Evolutionary conservation across 176 grass and related monocot species (phyloP).

Genomic region (Carex littledalei): DNA sequence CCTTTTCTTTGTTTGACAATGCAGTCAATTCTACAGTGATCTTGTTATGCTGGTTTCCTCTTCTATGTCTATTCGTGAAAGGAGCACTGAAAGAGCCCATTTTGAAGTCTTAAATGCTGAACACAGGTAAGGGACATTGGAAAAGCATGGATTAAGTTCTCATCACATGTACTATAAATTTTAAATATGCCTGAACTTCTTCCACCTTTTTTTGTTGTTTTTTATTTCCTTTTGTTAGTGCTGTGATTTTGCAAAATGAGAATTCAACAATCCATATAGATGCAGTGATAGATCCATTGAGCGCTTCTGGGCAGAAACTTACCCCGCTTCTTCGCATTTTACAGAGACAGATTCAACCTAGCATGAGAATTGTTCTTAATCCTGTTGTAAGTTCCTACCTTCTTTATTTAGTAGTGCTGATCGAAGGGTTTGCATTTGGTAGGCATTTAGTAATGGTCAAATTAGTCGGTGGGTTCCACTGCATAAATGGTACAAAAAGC

Average conservation of each 20-base stretch:
- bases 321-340: constrained; percentile 77
- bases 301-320: constrained; percentile 80
- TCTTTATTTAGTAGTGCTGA: constrained; percentile 7
- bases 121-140: constrained; percentile 53
- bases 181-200: not conserved
- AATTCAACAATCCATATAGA: constrained; percentile 91
- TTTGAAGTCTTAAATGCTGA: constrained; percentile 91
- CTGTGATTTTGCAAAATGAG: constrained; percentile 66
- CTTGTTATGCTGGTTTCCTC: constrained; percentile 79
- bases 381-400: constrained; percentile 64
- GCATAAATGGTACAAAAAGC: not conserved
- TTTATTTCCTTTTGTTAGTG: constrained; percentile 44
- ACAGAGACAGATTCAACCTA: constrained; percentile 70
- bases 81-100: constrained; percentile 71
- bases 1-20: constrained; percentile 16
- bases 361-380: constrained; percentile 99
- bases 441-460: not conserved
- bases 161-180: constrained; percentile 10
- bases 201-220: constrained; percentile 22
- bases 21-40: constrained; percentile 88
- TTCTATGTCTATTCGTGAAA: constrained; percentile 76
- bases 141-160: constrained; percentile 16
- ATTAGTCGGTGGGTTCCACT: not conserved
- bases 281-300: constrained; percentile 96
- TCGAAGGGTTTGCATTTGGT: not conserved